Conservation (phyloP, 768 basidiomycete genomes). For the Suillus paluster region DNA sequence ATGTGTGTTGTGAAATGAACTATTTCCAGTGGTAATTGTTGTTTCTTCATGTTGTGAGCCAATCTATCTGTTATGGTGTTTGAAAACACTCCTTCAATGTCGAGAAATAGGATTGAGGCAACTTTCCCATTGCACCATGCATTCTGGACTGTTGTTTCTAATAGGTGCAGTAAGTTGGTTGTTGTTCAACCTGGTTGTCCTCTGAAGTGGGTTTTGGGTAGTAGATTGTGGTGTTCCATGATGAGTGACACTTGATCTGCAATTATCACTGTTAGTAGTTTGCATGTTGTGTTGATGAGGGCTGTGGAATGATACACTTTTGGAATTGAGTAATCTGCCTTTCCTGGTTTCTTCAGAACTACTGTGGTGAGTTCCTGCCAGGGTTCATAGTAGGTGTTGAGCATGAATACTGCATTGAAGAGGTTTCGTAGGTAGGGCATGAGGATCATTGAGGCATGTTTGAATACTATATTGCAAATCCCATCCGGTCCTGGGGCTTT, state of each 20-base stretch:
- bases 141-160: no score
- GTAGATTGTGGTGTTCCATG: slow-evolving; percentile 35
- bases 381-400: no score
- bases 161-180: no score
- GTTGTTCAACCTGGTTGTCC: no score
- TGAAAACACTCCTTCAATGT: slow-evolving; percentile 48
- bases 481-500: slow-evolving; percentile 31
- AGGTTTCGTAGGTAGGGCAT: no score
- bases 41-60: slow-evolving; percentile 39
- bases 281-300: slow-evolving; percentile 37
- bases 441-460: not conserved
- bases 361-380: no score
- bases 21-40: slow-evolving; percentile 17
- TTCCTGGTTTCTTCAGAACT: slow-evolving; percentile 36
- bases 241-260: slow-evolving; percentile 32
- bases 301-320: slow-evolving; percentile 44
- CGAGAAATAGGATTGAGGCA: slow-evolving; percentile 9
- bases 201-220: slow-evolving; percentile 26
- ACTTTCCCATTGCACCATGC: no score
- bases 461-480: slow-evolving; percentile 30
- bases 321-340: slow-evolving; percentile 36
- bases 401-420: no score
- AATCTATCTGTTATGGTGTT: slow-evolving; percentile 16
- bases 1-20: no score
- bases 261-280: slow-evolving; percentile 31